Conservation (phyloP, 2,329 filamentous ascomycete species). For the Calonectria pteridis region DNA sequence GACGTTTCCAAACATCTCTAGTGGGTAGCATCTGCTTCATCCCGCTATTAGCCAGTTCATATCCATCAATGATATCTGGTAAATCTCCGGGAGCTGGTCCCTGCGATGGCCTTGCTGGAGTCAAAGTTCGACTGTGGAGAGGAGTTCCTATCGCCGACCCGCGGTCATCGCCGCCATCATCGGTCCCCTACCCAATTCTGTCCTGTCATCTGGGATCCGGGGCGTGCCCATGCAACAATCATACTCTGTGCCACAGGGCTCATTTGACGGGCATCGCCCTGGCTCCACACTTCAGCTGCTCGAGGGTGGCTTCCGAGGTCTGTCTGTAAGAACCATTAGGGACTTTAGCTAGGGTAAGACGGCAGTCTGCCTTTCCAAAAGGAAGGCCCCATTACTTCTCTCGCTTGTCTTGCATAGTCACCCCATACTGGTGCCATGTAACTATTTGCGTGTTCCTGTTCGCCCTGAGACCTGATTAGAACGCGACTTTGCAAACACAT, state of each 20-base stretch:
- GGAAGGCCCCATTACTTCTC: conserved; percentile 17
- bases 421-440: not conserved
- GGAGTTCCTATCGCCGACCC: not conserved
- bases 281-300: conserved; percentile 27
- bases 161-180: conserved; percentile 9
- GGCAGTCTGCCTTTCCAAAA: conserved; percentile 25
- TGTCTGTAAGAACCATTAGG: conserved; percentile 4
- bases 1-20: conserved; percentile 23
- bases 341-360: conserved; percentile 14
- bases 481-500: conserved; percentile 26
- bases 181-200: conserved; percentile 14
- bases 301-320: conserved; percentile 6
- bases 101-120: not conserved
- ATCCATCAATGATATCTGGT: conserved; percentile 4
- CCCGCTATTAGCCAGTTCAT: conserved; percentile 8
- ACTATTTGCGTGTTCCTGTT: conserved; percentile 1
- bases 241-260: conserved; percentile 24
- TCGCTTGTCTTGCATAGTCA: not conserved
- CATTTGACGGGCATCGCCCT: conserved; percentile 22
- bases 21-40: conserved; percentile 19
- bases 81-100: conserved; percentile 12
- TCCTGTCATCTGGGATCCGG: conserved; percentile 9
- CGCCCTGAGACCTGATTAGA: conserved; percentile 22
- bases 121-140: not conserved
- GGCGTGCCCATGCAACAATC: conserved; percentile 10